Percentiles rank a stretch among this genome's conserved stretches.
phyloP scores from a whole-genome alignment of 164 flowering plant genomes.

The Umbilicus rupestris region DNA sequence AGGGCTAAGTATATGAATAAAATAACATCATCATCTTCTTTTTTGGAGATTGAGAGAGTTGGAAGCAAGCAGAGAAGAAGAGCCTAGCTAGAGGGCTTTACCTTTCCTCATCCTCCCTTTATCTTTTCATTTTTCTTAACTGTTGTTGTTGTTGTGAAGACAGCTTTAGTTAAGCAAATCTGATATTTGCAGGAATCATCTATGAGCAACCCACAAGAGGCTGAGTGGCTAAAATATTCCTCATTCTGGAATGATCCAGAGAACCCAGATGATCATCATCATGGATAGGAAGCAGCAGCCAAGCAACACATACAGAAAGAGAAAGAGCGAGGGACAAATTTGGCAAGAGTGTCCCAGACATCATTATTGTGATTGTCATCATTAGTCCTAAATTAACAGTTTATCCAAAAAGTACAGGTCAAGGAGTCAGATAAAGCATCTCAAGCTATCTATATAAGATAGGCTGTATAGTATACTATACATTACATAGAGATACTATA shows the following conservation, averaged over 20 bases:
- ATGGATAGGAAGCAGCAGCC: constrained; percentile 41
- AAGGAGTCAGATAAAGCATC: not conserved
- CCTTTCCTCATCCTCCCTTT: constrained; percentile 4
- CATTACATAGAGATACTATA: not conserved
- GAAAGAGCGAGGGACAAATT: not conserved
- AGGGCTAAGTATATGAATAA: constrained; percentile 3
- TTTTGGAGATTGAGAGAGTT: not conserved
- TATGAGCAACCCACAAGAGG: constrained; percentile 42
- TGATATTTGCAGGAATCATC: constrained; percentile 39
- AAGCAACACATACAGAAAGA: constrained; percentile 8
- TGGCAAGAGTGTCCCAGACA: not conserved
- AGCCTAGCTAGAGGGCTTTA: not conserved
- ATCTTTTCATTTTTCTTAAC: not conserved
- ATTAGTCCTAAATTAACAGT: constrained; percentile 5
- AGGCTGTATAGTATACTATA: not conserved
- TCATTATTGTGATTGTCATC: constrained; percentile 5
- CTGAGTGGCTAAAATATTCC: constrained; percentile 67
- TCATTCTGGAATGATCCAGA: constrained; percentile 89
- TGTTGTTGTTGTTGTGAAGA: not conserved
- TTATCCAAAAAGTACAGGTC: constrained; percentile 4
- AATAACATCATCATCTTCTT: not conserved
- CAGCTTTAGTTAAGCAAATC: not conserved
- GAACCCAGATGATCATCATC: constrained; percentile 88
- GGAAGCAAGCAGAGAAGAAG: not conserved
- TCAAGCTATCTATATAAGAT: not conserved